These are phyloP conservation scores for Papiliotrema nemorosa DNA, from an alignment of 1,284 basidiomycete genomes.

Conservation along the genomic window DNA sequence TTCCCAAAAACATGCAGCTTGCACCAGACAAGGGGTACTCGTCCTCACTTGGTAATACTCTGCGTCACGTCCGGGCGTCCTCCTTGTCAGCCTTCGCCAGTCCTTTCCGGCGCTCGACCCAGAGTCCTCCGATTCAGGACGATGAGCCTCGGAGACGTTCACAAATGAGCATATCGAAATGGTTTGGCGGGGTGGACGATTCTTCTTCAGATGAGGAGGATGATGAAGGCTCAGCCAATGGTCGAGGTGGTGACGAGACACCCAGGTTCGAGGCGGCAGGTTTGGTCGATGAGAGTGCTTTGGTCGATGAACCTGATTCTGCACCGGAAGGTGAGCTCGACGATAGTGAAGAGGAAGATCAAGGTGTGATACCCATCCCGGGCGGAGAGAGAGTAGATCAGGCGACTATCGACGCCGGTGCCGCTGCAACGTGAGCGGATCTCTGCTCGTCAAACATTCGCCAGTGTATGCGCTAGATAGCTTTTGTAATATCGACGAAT, in stretches of 20 bases:
- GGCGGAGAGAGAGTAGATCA: slow-evolving; percentile 22
- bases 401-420: slow-evolving; percentile 13
- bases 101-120: slow-evolving; percentile 12
- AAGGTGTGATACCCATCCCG: slow-evolving; percentile 12
- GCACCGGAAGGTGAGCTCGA: background rate
- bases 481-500: too few species aligned
- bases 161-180: slow-evolving; percentile 30
- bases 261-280: background rate
- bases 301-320: slow-evolving; percentile 5
- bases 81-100: slow-evolving; percentile 25
- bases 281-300: background rate
- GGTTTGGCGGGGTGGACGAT: slow-evolving; percentile 30
- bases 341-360: background rate
- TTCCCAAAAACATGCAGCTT: background rate
- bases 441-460: too few species aligned
- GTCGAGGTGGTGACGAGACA: slow-evolving; percentile 5
- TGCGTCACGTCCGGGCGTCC: slow-evolving; percentile 35
- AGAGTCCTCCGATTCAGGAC: slow-evolving; percentile 1
- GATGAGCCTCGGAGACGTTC: slow-evolving; percentile 14
- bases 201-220: slow-evolving; percentile 19
- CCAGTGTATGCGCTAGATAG: too few species aligned
- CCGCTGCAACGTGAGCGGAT: too few species aligned
- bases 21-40: slow-evolving; percentile 4
- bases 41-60: slow-evolving; percentile 24
- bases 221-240: slow-evolving; percentile 1